phyloP scores from a whole-genome alignment of 163 green algal species.

The Scenedesmus sp. region DNA sequence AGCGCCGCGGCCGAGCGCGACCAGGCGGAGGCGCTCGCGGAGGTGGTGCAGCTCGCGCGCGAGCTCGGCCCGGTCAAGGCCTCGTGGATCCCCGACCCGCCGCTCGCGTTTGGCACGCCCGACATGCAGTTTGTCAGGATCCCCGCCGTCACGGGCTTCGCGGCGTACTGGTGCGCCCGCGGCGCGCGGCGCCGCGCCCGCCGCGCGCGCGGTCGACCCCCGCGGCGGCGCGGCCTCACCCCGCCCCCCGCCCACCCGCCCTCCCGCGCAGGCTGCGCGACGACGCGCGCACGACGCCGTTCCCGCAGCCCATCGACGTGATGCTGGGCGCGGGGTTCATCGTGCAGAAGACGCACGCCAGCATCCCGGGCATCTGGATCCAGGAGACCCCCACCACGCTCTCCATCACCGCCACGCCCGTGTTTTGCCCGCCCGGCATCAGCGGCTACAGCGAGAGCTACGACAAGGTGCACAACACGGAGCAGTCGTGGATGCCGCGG shows the following conservation, averaged over 20 bases:
- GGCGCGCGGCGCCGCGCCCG: no score
- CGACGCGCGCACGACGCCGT: slow-evolving; percentile 44
- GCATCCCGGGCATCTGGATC: slow-evolving; percentile 46
- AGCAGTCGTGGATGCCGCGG: not conserved
- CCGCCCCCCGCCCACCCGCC: no score
- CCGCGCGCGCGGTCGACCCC: no score
- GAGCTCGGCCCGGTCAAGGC: slow-evolving; percentile 6
- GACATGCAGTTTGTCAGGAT: slow-evolving; percentile 26
- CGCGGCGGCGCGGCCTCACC: no score
- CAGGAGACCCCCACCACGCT: slow-evolving; percentile 15
- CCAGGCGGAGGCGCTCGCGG: no score
- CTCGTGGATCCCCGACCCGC: slow-evolving; percentile 16
- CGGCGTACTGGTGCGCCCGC: no score
- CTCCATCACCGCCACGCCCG: slow-evolving; percentile 10
- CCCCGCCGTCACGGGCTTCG: slow-evolving; percentile 25
- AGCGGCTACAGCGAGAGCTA: slow-evolving; percentile 5
- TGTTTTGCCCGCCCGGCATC: slow-evolving; percentile 22
- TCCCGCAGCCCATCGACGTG: slow-evolving; percentile 59
- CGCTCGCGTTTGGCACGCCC: slow-evolving; percentile 21
- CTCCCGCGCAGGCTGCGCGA: slow-evolving; percentile 40
- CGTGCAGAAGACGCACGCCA: slow-evolving; percentile 48
- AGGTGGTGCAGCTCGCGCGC: not conserved
- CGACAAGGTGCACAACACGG: not conserved
- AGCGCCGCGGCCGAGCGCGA: not conserved
- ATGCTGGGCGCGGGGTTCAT: slow-evolving; percentile 43